phyloP scores from a whole-genome alignment of 108 stramenopile species.

The Parmales sp. region DNA sequence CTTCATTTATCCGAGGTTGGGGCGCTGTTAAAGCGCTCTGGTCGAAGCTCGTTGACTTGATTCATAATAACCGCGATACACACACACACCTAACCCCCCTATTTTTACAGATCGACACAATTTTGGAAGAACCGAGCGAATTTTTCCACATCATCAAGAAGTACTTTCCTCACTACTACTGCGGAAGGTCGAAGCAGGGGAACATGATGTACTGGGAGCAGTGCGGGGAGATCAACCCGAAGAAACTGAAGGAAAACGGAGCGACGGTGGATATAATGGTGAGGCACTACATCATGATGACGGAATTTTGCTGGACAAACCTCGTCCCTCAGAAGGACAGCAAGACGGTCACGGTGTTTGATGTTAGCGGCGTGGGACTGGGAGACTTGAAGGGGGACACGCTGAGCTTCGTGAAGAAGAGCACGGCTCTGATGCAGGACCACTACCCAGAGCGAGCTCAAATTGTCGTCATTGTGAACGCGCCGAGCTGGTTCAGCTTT shows the following conservation, averaged over 20 bases:
- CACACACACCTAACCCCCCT: no score
- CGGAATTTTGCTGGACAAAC: background rate
- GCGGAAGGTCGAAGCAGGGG: background rate
- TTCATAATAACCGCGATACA: no score
- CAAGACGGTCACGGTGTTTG: background rate
- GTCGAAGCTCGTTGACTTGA: no score
- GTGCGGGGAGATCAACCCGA: background rate
- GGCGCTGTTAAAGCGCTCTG: no score
- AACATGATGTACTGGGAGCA: background rate
- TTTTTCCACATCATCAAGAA: background rate
- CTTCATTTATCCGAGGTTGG: no score
- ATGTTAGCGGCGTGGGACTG: background rate
- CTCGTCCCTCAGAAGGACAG: background rate
- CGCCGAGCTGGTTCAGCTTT: constrained; percentile 20
- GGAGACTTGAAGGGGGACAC: background rate
- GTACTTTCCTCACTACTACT: background rate
- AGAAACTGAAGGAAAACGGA: background rate
- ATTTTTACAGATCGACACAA: background rate
- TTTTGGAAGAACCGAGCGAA: background rate
- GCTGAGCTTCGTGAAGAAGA: background rate
- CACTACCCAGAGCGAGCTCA: constrained; percentile 18
- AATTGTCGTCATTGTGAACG: constrained; percentile 18
- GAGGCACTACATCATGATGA: background rate
- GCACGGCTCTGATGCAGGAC: background rate
- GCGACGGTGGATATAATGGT: background rate